These are phyloP conservation scores for Vigna mungo DNA, from an alignment of 306 rosid genomes.

Conservation along the genomic window DNA sequence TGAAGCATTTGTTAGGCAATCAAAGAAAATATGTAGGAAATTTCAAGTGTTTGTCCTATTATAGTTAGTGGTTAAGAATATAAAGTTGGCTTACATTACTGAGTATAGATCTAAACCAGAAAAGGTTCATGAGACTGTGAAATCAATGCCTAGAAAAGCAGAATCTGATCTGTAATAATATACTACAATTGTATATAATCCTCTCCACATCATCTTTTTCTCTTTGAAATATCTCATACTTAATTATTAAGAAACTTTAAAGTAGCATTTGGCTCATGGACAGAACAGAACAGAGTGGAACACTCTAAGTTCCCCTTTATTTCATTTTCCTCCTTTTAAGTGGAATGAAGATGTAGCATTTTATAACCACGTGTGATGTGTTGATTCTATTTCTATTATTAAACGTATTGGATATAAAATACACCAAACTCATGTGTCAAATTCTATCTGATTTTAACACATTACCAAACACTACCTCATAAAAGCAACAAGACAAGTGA, in stretches of 20 bases:
- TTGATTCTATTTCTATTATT: neutral
- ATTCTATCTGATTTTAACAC: neutral
- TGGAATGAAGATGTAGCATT: neutral
- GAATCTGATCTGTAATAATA: conserved; percentile 11
- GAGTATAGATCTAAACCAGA: no score
- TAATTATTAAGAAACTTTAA: neutral
- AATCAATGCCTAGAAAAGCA: conserved; percentile 4
- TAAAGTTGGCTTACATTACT: neutral
- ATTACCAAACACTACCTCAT: neutral
- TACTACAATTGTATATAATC: neutral
- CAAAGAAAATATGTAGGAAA: neutral
- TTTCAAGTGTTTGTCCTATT: conserved; percentile 3
- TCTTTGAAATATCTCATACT: conserved; percentile 1
- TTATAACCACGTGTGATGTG: neutral
- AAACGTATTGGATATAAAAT: neutral
- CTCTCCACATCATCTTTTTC: neutral
- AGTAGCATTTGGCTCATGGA: neutral
- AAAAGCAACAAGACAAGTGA: neutral
- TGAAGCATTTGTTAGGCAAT: no score
- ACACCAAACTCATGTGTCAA: neutral
- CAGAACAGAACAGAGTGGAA: neutral
- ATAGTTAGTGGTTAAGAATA: neutral
- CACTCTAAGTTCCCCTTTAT: neutral
- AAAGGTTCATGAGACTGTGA: no score
- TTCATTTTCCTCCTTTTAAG: neutral